Evolutionary conservation across 2,329 filamentous ascomycete species (phyloP).

Genomic region (Trichoderma pleuroti): DNA sequence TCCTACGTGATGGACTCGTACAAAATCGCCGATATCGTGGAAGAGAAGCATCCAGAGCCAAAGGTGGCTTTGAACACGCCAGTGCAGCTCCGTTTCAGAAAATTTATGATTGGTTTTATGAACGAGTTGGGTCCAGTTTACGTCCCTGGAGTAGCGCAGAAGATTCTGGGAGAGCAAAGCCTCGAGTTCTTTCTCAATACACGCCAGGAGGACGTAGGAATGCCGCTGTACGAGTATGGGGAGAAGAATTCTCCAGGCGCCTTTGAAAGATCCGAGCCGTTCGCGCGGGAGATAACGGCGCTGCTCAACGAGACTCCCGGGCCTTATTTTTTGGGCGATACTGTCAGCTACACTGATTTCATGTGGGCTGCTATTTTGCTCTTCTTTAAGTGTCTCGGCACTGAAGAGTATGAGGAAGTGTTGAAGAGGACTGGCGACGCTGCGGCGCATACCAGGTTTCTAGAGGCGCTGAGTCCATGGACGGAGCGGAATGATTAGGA

Average conservation of each 20-base stretch:
- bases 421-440: not conserved
- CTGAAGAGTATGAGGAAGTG: not conserved
- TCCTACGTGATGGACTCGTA: constrained; percentile 13
- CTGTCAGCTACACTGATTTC: not conserved
- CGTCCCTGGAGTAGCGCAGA: not conserved
- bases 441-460: not conserved
- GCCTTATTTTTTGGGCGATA: not conserved
- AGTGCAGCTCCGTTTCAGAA: not conserved
- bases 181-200: not conserved
- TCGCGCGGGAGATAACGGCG: constrained; percentile 2
- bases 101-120: not conserved
- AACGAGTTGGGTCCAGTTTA: not conserved
- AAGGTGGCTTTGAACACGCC: not conserved
- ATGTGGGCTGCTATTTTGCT: constrained; percentile 8
- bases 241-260: not conserved
- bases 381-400: not conserved
- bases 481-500: not conserved
- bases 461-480: constrained; percentile 2
- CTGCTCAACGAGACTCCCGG: not conserved
- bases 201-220: not conserved
- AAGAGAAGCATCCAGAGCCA: constrained; percentile 3
- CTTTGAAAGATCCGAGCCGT: not conserved
- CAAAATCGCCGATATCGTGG: constrained; percentile 1
- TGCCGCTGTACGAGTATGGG: not conserved
- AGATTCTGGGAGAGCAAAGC: not conserved